These are phyloP conservation scores for Leccinum boreale DNA, from an alignment of 768 basidiomycete species.

Conservation along the genomic window DNA sequence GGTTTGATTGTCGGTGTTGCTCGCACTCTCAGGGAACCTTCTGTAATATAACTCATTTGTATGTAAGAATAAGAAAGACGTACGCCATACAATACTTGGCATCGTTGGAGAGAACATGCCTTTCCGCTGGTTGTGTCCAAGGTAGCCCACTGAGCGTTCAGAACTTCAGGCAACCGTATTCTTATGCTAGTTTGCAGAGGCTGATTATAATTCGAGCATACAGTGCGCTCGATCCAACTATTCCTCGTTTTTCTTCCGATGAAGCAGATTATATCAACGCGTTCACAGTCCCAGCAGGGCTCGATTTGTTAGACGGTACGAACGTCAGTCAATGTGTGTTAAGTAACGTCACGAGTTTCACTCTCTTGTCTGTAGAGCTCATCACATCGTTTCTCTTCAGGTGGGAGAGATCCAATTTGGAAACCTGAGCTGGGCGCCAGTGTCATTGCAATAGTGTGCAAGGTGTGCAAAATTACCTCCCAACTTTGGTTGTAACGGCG, in stretches of 20 bases:
- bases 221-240: neutral
- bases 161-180: too few relatives aligned
- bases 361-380: neutral
- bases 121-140: neutral
- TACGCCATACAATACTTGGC: neutral
- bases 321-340: slow-evolving; percentile 65
- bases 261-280: slow-evolving; percentile 18
- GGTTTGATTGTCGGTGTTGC: neutral
- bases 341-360: slow-evolving; percentile 18
- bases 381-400: slow-evolving; percentile 16
- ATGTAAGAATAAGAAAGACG: neutral
- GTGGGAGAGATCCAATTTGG: slow-evolving; percentile 58
- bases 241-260: neutral
- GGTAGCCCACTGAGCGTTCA: neutral
- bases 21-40: neutral
- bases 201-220: neutral
- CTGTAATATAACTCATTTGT: neutral
- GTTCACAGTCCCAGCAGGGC: slow-evolving; percentile 56
- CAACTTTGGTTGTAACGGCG: neutral
- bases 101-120: neutral
- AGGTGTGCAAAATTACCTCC: neutral
- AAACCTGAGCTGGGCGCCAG: slow-evolving; percentile 41
- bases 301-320: slow-evolving; percentile 44
- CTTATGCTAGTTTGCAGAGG: neutral
- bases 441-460: neutral